Conservation (phyloP, 163 green algal species). For the Scenedesmus sp. region DNA sequence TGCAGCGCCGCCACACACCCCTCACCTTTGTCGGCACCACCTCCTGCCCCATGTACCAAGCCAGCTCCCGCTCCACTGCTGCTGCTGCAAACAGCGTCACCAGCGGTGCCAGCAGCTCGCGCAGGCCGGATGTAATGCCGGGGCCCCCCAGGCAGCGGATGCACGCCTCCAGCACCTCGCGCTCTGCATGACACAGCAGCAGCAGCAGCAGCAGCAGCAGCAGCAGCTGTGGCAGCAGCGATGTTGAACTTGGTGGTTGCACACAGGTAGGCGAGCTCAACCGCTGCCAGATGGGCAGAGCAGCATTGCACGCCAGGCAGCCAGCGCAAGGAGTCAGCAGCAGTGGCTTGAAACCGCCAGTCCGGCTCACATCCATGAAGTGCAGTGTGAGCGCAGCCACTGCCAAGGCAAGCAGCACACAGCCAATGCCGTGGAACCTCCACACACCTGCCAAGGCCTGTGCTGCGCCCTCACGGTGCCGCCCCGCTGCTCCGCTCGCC, state of each 20-base stretch:
- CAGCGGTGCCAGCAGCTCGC: constrained; percentile 63
- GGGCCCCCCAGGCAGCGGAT: background rate
- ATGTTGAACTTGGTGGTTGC: background rate
- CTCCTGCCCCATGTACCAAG: constrained; percentile 81
- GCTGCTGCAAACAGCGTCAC: constrained; percentile 80
- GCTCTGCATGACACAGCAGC: constrained; percentile 62
- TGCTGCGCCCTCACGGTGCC: too few species aligned
- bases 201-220: background rate
- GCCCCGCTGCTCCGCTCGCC: too few species aligned
- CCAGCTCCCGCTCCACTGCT: constrained; percentile 80
- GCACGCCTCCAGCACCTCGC: constrained; percentile 84
- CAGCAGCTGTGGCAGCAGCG: background rate
- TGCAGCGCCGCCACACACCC: background rate
- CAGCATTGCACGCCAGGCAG: too few species aligned
- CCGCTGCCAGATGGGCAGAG: too few species aligned
- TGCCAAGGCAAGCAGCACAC: too few species aligned
- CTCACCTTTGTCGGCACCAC: constrained; percentile 69
- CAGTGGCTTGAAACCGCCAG: too few species aligned
- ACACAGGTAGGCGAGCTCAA: too few species aligned
- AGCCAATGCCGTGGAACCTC: too few species aligned
- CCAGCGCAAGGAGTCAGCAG: too few species aligned
- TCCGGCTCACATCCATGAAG: too few species aligned
- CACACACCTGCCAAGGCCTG: too few species aligned
- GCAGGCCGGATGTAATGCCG: background rate
- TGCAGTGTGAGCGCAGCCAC: too few species aligned